A percentile compares a stretch with the other conserved stretches of the same genome.
Conservation (phyloP, 2,329 filamentous ascomycete species). For the Pestalotiopsis sp. region DNA sequence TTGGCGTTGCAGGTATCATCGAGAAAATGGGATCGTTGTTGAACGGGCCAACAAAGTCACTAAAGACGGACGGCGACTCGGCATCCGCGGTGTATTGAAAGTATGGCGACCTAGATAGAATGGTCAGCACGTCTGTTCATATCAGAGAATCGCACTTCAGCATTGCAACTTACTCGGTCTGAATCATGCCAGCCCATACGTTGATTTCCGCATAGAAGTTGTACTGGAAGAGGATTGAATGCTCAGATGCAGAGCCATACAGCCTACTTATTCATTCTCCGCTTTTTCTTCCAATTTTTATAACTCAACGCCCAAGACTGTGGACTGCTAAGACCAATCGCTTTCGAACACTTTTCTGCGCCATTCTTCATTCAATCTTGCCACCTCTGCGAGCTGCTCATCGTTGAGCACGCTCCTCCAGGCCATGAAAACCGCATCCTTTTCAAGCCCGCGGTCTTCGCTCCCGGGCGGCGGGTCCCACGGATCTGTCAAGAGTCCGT, state of each 20-base stretch:
- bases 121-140: background rate
- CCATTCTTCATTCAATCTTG: background rate
- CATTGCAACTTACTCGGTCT: conserved; percentile 56
- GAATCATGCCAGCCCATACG: conserved; percentile 66
- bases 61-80: background rate
- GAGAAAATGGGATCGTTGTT: background rate
- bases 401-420: background rate
- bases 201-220: conserved; percentile 62
- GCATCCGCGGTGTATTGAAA: conserved; percentile 60
- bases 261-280: no score
- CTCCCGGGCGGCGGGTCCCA: no score
- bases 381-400: background rate
- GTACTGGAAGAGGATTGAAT: conserved; percentile 56
- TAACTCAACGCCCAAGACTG: no score
- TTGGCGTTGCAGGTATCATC: background rate
- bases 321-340: no score
- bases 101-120: conserved; percentile 40
- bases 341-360: background rate
- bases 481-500: no score
- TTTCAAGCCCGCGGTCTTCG: no score
- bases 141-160: background rate
- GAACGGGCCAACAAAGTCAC: background rate
- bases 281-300: no score
- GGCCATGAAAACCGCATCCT: background rate
- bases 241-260: conserved; percentile 54